phyloP scores from a whole-genome alignment of 1,139 yeast genomes.

The Taphrina populina region DNA sequence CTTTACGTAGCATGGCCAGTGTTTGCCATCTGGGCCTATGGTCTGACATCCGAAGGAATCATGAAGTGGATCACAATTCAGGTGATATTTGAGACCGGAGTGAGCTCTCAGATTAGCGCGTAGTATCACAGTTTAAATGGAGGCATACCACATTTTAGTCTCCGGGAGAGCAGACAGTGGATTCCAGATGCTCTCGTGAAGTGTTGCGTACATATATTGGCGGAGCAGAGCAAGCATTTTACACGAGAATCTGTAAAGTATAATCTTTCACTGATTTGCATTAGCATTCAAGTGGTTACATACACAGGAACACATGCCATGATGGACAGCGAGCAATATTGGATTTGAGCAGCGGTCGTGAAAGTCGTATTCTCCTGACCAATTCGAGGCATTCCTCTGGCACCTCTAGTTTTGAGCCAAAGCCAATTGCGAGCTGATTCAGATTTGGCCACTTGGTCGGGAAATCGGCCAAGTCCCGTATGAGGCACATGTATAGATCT shows the following conservation, averaged over 20 bases:
- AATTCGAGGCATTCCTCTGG: conserved; percentile 31
- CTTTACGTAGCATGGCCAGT: conserved; percentile 13
- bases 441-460: conserved; percentile 20
- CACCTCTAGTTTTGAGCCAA: conserved; percentile 30
- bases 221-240: conserved; percentile 14
- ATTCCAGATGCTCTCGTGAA: conserved; percentile 27
- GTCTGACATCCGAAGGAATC: conserved; percentile 6
- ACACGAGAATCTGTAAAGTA: conserved; percentile 26
- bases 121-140: background rate
- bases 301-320: background rate
- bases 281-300: background rate
- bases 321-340: conserved; percentile 23
- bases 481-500: conserved; percentile 11
- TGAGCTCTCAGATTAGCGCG: conserved; percentile 3
- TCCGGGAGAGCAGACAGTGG: conserved; percentile 18
- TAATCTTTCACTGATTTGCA: conserved; percentile 7
- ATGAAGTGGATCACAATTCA: conserved; percentile 8
- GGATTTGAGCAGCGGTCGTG: conserved; percentile 13
- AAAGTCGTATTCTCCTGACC: conserved; percentile 4
- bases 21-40: background rate
- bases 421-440: conserved; percentile 19
- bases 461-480: conserved; percentile 17
- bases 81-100: conserved; percentile 21
- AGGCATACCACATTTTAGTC: conserved; percentile 22
- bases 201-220: conserved; percentile 25